Conservation (phyloP, 2,329 filamentous ascomycete species). For the Nothophoma quercina region DNA sequence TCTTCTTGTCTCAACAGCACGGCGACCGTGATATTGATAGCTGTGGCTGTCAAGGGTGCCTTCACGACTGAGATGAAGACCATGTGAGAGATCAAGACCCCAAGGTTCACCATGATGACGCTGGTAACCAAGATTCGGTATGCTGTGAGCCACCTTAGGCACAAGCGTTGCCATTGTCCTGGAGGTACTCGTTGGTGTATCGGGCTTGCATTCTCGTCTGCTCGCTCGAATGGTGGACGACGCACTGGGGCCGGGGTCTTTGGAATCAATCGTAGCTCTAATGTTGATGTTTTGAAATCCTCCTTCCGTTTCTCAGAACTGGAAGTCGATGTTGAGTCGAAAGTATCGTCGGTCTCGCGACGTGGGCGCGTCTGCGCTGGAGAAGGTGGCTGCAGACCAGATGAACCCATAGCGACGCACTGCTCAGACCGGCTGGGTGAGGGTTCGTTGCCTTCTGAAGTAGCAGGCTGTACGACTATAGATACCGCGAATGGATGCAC, state of each 20-base stretch:
- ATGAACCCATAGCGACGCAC: not conserved
- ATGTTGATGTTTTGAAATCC: not conserved
- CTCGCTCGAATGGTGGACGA: no score
- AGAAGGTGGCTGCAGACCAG: not conserved
- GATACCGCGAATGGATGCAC: not conserved
- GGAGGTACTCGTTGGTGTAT: not conserved
- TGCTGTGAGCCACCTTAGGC: conserved; percentile 27
- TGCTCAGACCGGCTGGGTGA: not conserved
- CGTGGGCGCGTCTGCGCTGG: not conserved
- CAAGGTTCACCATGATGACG: conserved; percentile 19
- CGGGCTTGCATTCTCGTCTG: not conserved
- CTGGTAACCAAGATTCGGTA: conserved; percentile 26
- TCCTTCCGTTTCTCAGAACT: not conserved
- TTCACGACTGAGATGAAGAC: not conserved
- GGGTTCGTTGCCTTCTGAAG: not conserved
- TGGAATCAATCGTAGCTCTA: not conserved
- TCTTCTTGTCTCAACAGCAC: conserved; percentile 46
- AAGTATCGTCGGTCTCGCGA: not conserved
- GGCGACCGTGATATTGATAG: conserved; percentile 45
- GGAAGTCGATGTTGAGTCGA: not conserved
- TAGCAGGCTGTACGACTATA: not conserved
- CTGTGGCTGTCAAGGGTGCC: conserved; percentile 35
- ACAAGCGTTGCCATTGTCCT: conserved; percentile 3
- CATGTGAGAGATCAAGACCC: not conserved
- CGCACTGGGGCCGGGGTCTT: no score